Conservation (phyloP, 2,329 filamentous ascomycete species). For the Fusarium sp. region DNA sequence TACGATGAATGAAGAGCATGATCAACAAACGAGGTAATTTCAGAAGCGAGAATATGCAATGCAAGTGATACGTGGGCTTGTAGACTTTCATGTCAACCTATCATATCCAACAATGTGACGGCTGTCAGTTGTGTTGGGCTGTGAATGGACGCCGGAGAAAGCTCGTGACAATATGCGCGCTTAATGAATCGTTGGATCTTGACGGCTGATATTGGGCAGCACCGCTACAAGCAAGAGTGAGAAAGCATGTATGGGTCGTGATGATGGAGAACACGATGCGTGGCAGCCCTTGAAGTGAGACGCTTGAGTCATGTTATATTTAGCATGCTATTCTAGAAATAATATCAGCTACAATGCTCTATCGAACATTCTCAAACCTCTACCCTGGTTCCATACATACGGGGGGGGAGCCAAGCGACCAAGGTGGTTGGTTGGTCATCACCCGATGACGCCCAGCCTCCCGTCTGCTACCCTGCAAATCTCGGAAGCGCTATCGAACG, state of each 20-base stretch:
- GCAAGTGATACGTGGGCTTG: slow-evolving; percentile 31
- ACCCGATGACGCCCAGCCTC: slow-evolving; percentile 24
- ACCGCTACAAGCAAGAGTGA: slow-evolving; percentile 27
- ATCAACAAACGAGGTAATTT: slow-evolving; percentile 17
- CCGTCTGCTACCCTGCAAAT: slow-evolving; percentile 26
- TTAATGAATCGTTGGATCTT: slow-evolving; percentile 26
- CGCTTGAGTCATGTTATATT: slow-evolving; percentile 23
- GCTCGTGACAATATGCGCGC: slow-evolving; percentile 31
- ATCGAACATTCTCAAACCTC: slow-evolving; percentile 9
- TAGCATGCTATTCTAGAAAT: slow-evolving; percentile 4
- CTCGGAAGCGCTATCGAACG: not conserved
- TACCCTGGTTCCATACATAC: slow-evolving; percentile 14
- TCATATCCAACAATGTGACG: slow-evolving; percentile 16
- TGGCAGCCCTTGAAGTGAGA: slow-evolving; percentile 23
- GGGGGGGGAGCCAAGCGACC: slow-evolving; percentile 28
- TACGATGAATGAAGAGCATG: slow-evolving; percentile 34
- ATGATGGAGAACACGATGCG: slow-evolving; percentile 26
- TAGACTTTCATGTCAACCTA: slow-evolving; percentile 14
- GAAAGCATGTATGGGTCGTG: slow-evolving; percentile 14
- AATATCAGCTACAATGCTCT: not conserved
- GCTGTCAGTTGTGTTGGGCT: slow-evolving; percentile 32
- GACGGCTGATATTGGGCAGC: slow-evolving; percentile 34
- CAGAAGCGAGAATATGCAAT: slow-evolving; percentile 32
- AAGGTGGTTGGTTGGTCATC: slow-evolving; percentile 35
- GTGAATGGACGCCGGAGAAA: slow-evolving; percentile 27